Evolutionary conservation across 129 eudicot species (phyloP).

Genomic region (Glebionis coronaria): DNA sequence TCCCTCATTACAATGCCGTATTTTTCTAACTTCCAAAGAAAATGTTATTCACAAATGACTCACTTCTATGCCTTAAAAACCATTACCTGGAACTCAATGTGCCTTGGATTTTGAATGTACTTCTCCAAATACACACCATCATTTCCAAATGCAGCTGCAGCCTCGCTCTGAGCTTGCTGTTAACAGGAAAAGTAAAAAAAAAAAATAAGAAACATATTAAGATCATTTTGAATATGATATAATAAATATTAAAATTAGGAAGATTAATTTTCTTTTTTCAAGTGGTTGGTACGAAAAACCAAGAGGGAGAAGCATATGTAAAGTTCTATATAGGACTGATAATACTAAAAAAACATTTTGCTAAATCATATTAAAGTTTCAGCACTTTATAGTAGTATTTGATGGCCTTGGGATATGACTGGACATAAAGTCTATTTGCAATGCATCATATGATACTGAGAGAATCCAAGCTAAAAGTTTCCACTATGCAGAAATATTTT

Average conservation of each 20-base stretch:
- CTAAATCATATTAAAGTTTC: too few relatives aligned
- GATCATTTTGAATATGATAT: constrained; percentile 14
- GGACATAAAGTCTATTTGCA: too few relatives aligned
- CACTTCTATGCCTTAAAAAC: constrained; percentile 6
- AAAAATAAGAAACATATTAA: constrained; percentile 10
- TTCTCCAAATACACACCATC: constrained; percentile 98
- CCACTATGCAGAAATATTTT: neutral
- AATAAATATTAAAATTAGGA: neutral
- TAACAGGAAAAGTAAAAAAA: constrained; percentile 21
- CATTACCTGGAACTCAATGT: constrained; percentile 94
- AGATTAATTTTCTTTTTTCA: neutral
- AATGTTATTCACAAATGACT: neutral
- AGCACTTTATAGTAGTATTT: too few relatives aligned
- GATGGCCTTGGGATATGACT: too few relatives aligned
- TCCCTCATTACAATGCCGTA: neutral
- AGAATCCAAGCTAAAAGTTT: too few relatives aligned
- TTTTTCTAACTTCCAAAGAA: neutral
- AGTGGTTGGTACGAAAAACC: constrained; percentile 3
- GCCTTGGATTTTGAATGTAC: constrained; percentile 88
- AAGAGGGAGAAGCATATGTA: neutral
- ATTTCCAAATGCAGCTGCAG: constrained; percentile 99
- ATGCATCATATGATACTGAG: too few relatives aligned
- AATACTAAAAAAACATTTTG: neutral
- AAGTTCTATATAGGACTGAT: neutral
- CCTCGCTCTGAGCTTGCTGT: constrained; percentile 96